These are phyloP conservation scores for Jatropha podagrica DNA, from an alignment of 441 rosid genomes.

Conservation along the genomic window DNA sequence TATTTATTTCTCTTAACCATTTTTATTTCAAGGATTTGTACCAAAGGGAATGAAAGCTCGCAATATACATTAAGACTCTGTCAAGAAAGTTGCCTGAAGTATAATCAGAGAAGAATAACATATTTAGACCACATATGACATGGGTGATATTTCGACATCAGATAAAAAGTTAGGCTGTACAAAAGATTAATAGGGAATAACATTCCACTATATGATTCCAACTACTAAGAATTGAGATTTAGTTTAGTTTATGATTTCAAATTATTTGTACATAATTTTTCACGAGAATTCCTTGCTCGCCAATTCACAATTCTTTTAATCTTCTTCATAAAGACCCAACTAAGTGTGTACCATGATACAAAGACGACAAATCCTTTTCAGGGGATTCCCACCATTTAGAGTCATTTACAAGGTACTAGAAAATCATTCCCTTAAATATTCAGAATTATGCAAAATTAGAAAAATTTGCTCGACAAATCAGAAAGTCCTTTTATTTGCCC, in stretches of 20 bases:
- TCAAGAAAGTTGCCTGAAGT: background rate
- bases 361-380: background rate
- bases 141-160: background rate
- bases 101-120: background rate
- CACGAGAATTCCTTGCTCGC: background rate
- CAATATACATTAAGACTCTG: background rate
- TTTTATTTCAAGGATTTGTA: background rate
- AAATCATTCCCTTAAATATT: background rate
- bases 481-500: background rate
- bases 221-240: background rate
- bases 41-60: background rate
- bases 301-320: background rate
- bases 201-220: background rate
- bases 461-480: background rate
- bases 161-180: background rate
- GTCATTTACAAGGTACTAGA: background rate
- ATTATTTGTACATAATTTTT: background rate
- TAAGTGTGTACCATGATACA: background rate
- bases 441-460: background rate
- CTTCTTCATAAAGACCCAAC: background rate
- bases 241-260: background rate
- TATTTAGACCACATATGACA: background rate
- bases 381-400: background rate
- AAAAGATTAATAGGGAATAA: background rate
- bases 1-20: slow-evolving; percentile 12